Conservation (phyloP, 768 basidiomycete species). For the Boletus tomentosulus region DNA sequence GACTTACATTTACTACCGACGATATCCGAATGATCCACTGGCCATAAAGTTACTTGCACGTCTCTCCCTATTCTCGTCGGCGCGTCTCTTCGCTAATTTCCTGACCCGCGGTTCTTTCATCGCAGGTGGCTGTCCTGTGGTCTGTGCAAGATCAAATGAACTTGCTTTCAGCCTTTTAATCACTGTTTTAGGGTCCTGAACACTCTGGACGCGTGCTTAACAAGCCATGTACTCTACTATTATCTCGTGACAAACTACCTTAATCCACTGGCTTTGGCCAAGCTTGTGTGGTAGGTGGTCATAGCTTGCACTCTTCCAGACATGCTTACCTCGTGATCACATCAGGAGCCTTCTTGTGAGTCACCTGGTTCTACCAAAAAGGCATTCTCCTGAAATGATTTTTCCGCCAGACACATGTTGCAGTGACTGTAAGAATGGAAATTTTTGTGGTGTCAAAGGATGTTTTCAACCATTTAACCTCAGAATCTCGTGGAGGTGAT, state of each 20-base stretch:
- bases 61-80: background rate
- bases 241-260: conserved; percentile 55
- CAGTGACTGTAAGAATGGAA: conserved; percentile 43
- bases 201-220: conserved; percentile 50
- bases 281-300: conserved; percentile 41
- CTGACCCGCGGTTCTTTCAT: conserved; percentile 27
- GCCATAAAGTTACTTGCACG: conserved; percentile 37
- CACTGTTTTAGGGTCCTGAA: conserved; percentile 35
- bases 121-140: conserved; percentile 22
- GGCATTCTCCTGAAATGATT: background rate
- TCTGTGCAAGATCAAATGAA: background rate
- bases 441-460: background rate
- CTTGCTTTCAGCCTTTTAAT: background rate
- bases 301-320: too few relatives aligned
- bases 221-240: conserved; percentile 51
- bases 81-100: conserved; percentile 30
- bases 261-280: conserved; percentile 39
- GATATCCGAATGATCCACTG: conserved; percentile 31
- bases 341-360: conserved; percentile 53
- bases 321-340: background rate
- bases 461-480: background rate
- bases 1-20: conserved; percentile 46
- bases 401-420: conserved; percentile 44
- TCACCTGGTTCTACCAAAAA: background rate
- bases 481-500: conserved; percentile 48